Conservation (phyloP, 2,329 filamentous ascomycete species). For the Apiospora saccharicola region DNA sequence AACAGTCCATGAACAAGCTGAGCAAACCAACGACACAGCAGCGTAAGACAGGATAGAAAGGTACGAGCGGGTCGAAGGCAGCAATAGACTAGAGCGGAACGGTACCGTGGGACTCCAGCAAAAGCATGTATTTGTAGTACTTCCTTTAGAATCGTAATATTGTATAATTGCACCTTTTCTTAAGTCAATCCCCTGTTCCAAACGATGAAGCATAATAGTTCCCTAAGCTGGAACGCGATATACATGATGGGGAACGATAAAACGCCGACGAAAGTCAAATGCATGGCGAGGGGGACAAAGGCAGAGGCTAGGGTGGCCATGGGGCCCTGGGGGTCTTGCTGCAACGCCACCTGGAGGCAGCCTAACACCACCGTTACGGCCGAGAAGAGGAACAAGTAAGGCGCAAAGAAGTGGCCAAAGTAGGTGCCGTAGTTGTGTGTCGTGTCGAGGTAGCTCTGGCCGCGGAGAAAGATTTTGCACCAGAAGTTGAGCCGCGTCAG, state of each 20-base stretch:
- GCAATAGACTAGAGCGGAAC: not conserved
- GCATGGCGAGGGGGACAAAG: not conserved
- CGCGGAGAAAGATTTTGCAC: no score
- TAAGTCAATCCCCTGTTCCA: not conserved
- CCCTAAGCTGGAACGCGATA: not conserved
- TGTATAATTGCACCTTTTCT: not conserved
- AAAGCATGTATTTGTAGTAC: not conserved
- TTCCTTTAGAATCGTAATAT: not conserved
- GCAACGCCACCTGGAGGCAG: not conserved
- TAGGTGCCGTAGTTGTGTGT: no score
- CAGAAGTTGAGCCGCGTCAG: slow-evolving; percentile 47
- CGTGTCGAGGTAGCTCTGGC: no score
- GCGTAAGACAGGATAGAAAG: not conserved
- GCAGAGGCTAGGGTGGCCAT: not conserved
- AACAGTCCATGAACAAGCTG: not conserved
- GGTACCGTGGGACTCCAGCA: not conserved
- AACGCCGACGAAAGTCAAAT: not conserved
- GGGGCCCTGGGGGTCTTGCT: not conserved
- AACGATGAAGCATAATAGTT: not conserved
- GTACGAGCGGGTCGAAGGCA: not conserved
- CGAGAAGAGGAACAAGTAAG: no score
- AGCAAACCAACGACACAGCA: not conserved
- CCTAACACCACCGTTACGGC: no score
- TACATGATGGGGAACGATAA: not conserved
- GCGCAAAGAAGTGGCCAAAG: no score